Evolutionary conservation across 495 filamentous ascomycete genomes (phyloP), one percentile per base, ranked within the genome.

Genomic region (Trypethelium eluteriae): DNA sequence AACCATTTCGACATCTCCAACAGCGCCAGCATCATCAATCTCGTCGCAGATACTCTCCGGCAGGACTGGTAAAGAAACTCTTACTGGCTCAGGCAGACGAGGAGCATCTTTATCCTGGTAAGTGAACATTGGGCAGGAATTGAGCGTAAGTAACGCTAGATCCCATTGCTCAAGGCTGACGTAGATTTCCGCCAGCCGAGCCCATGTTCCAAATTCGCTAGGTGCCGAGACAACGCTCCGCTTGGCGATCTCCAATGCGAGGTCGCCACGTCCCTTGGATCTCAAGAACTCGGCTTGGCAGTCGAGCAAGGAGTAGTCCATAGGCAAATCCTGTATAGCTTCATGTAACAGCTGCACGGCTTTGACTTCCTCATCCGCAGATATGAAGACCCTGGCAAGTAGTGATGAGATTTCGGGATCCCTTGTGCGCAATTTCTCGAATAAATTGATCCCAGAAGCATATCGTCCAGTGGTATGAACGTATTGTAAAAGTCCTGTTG

Each of bases 121-220:
- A 7, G 94, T 98, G 75, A 98, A 98, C 94, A 98, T 98, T 3
- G 94, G 94, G 69, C 95, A 98, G 2, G 93, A 97, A 77, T 98
- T 98, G n/a, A 98, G 81, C 4, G 95, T 98, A 9, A 96, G 85
- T 18, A 98, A 82, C 2, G 95, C 94, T 46, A 89, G 72, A 70
- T 97, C 94, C 90, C 93, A 98, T 74, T 93, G 89, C 76, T 98
- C 94, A 73, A 96, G 81, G 56, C 86, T 83, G 62, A 98, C 87
- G 67, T 98, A 98, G 32, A 98, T 86, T 74, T 97, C 91, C 2
- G 92, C 93, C 63, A 98, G 77, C 65, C 92, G 82, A 62, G 94
- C 95, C 94, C 94, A 98, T 2, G 94, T 98, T 14, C 90, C 91
- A 74, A 98, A 98, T 73, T 98, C 94, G 73, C 92, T 96, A 0